A percentile compares a stretch with the other conserved stretches of the same genome.
phyloP scores from a whole-genome alignment of 164 flowering plant species.

The Sextonia rubra region DNA sequence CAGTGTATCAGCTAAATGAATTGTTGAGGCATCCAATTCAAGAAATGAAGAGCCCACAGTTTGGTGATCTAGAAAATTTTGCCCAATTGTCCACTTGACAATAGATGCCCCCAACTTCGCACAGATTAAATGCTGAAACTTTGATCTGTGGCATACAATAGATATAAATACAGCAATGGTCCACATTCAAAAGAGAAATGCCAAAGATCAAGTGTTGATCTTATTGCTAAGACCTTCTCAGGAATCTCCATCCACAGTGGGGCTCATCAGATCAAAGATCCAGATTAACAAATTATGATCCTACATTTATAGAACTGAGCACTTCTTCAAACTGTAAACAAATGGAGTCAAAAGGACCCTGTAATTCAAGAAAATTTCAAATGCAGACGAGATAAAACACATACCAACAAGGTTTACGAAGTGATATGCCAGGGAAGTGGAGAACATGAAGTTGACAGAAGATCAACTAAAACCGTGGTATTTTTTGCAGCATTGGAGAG shows the following conservation, averaged over 20 bases:
- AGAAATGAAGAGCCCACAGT: background rate
- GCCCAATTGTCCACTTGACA: background rate
- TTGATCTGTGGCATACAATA: background rate
- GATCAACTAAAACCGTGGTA: conserved; percentile 40
- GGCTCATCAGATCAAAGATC: background rate
- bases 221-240: background rate
- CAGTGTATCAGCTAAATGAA: background rate
- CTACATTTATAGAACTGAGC: background rate
- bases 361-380: background rate
- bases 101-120: background rate
- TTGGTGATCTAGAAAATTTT: background rate
- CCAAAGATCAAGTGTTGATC: background rate
- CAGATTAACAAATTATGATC: background rate
- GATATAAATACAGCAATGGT: background rate
- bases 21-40: background rate
- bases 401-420: conserved; percentile 17
- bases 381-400: background rate
- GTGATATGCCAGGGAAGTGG: background rate
- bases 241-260: background rate
- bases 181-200: background rate
- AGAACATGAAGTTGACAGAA: background rate
- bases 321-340: too few species aligned
- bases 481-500: conserved; percentile 63
- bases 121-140: background rate
- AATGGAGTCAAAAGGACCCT: background rate